Evolutionary conservation across 805 yeast species (phyloP).

Genomic region (Yarrowia sp.): DNA sequence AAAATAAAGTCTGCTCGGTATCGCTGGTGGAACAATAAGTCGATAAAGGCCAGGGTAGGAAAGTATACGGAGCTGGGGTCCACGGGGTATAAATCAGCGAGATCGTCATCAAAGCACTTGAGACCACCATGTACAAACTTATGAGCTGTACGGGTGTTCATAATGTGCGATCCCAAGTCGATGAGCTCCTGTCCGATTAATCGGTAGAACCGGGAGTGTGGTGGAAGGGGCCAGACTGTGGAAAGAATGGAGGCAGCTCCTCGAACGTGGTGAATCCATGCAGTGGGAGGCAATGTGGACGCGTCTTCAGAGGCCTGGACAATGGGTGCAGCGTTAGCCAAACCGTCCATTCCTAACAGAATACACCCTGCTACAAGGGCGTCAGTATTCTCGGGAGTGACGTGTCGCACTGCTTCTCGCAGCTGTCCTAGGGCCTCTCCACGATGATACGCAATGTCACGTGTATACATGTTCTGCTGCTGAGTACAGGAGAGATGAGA

Average conservation of each 20-base stretch:
- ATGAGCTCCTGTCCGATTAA: slow-evolving; percentile 83
- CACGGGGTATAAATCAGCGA: slow-evolving; percentile 83
- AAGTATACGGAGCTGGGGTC: slow-evolving; percentile 78
- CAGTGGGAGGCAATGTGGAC: slow-evolving; percentile 78
- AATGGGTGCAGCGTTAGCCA: slow-evolving; percentile 70
- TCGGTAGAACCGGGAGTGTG: slow-evolving; percentile 60
- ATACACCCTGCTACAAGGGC: slow-evolving; percentile 91
- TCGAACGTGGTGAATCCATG: slow-evolving; percentile 95
- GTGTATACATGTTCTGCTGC: slow-evolving; percentile 37
- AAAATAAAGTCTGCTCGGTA: slow-evolving; percentile 81
- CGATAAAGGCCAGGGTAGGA: slow-evolving; percentile 81
- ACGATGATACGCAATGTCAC: slow-evolving; percentile 60
- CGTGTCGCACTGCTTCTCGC: slow-evolving; percentile 80
- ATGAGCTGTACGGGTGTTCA: slow-evolving; percentile 17
- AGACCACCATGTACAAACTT: slow-evolving; percentile 27
- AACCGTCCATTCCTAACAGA: slow-evolving; percentile 83
- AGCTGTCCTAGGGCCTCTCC: slow-evolving; percentile 79
- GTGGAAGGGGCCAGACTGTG: slow-evolving; percentile 91
- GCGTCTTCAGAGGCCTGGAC: slow-evolving; percentile 43
- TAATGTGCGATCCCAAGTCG: slow-evolving; percentile 65
- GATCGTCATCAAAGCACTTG: slow-evolving; percentile 76
- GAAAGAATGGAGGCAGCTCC: slow-evolving; percentile 95
- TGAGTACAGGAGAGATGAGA: slow-evolving; percentile 81
- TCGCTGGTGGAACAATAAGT: slow-evolving; percentile 71
- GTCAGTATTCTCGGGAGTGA: slow-evolving; percentile 74